These are phyloP conservation scores for Cryptococcus deneoformans DNA, from an alignment of 1,284 basidiomycete genomes.

Conservation along the genomic window DNA sequence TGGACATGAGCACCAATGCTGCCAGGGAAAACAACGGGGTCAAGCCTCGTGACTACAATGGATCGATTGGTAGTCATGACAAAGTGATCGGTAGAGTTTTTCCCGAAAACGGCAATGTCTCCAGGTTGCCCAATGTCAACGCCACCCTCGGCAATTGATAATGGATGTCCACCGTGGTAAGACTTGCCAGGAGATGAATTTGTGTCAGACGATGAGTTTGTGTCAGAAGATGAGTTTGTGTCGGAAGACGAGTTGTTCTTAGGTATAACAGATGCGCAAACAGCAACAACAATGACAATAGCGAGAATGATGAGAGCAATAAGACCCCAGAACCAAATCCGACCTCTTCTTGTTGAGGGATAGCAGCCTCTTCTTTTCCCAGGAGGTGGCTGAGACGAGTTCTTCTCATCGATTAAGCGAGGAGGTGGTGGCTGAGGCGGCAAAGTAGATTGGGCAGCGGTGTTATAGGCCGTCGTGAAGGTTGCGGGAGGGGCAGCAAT, in stretches of 20 bases:
- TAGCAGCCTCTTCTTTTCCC: constrained; percentile 10
- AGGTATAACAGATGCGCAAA: constrained; percentile 56
- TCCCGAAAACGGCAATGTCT: constrained; percentile 16
- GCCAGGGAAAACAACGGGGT: constrained; percentile 24
- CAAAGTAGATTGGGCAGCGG: constrained; percentile 5
- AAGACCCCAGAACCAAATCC: too few species aligned
- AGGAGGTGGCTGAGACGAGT: constrained; percentile 2
- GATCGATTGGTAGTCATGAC: constrained; percentile 24
- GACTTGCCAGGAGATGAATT: constrained; percentile 29
- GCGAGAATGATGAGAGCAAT: constrained; percentile 8
- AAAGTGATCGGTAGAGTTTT: constrained; percentile 24
- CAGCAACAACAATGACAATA: constrained; percentile 13
- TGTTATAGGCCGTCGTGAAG: constrained; percentile 5
- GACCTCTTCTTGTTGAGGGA: constrained; percentile 8
- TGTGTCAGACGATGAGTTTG: not conserved
- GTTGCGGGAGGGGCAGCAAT: constrained; percentile 1
- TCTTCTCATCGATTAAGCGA: constrained; percentile 1
- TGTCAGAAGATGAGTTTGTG: constrained; percentile 49
- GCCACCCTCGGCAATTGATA: constrained; percentile 53
- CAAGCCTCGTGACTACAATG: constrained; percentile 24
- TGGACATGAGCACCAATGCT: constrained; percentile 17
- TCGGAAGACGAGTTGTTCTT: constrained; percentile 61
- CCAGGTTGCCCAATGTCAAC: constrained; percentile 19
- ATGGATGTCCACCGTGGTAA: constrained; percentile 48
- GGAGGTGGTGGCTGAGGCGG: constrained; percentile 13